These are phyloP conservation scores for Sporothrix protearum DNA, from an alignment of 2,329 filamentous ascomycete species.

Conservation along the genomic window DNA sequence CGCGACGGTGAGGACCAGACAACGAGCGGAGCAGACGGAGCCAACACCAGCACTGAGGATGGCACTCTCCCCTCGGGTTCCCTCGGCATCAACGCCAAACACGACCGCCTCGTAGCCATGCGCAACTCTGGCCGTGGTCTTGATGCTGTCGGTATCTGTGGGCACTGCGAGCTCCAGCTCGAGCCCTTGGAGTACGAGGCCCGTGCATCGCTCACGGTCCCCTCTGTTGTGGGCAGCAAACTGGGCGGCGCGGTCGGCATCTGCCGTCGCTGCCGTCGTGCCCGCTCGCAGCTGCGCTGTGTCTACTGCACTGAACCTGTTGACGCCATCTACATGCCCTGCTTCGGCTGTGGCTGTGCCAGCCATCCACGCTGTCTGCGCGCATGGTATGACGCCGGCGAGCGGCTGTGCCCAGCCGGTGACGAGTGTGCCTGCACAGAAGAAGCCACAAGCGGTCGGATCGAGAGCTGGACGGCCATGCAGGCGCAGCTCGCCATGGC, in stretches of 20 bases:
- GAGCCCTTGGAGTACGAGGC: constrained; percentile 52
- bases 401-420: constrained; percentile 58
- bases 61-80: constrained; percentile 32
- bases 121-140: constrained; percentile 54
- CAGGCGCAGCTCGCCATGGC: constrained; percentile 39
- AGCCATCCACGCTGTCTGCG: constrained; percentile 57
- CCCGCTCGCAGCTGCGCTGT: constrained; percentile 57
- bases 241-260: constrained; percentile 43
- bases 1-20: background rate
- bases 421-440: constrained; percentile 62
- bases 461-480: constrained; percentile 60
- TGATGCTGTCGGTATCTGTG: constrained; percentile 61
- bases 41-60: constrained; percentile 17
- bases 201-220: constrained; percentile 38
- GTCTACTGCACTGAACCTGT: constrained; percentile 62
- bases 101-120: constrained; percentile 50
- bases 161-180: constrained; percentile 59
- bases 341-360: constrained; percentile 60
- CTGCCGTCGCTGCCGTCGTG: constrained; percentile 51
- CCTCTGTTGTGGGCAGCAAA: constrained; percentile 28
- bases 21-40: background rate
- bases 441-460: constrained; percentile 53
- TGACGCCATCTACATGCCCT: constrained; percentile 57
- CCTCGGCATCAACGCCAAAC: constrained; percentile 40
- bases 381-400: constrained; percentile 57